phyloP scores from a whole-genome alignment of 2,329 filamentous ascomycete genomes.

The Ophiostoma populinum region DNA sequence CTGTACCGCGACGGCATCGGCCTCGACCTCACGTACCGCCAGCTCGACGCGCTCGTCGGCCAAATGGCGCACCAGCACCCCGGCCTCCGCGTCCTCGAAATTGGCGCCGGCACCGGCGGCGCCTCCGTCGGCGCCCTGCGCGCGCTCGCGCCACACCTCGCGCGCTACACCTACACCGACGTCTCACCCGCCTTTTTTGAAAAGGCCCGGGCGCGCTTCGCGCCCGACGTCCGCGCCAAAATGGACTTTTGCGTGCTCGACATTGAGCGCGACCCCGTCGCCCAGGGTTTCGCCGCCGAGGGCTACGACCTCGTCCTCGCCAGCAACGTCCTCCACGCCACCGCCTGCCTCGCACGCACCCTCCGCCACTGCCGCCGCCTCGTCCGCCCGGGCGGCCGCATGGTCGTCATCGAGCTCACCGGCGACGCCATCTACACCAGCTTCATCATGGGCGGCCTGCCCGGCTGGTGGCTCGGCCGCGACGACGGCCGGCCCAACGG shows the following conservation, averaged over 20 bases:
- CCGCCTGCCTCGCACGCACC: conserved; percentile 15
- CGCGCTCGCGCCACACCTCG: conserved; percentile 11
- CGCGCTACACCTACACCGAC: conserved; percentile 11
- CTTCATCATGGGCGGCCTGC: conserved; percentile 9
- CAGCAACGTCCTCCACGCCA: conserved; percentile 22
- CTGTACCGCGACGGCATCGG: conserved; percentile 17
- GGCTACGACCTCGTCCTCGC: conserved; percentile 22
- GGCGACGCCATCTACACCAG: conserved; percentile 6
- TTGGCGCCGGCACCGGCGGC: conserved; percentile 17
- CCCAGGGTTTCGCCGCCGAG: conserved; percentile 18
- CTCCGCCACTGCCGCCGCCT: conserved; percentile 19
- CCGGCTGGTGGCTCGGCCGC: conserved; percentile 12
- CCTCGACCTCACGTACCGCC: conserved; percentile 11
- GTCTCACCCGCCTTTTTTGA: conserved; percentile 16
- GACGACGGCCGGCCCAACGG: conserved; percentile 7
- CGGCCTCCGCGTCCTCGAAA: conserved; percentile 18
- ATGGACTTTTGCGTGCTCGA: conserved; percentile 19
- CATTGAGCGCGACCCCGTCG: conserved; percentile 16
- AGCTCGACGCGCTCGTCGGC: conserved; percentile 11
- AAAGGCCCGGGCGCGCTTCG: conserved; percentile 15
- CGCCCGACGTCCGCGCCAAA: conserved; percentile 10
- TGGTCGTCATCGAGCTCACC: conserved; percentile 15
- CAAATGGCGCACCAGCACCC: conserved; percentile 13
- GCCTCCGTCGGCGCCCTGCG: conserved; percentile 13
- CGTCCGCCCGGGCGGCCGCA: conserved; percentile 22